Base-by-base conservation (phyloP, 2,329 filamentous ascomycete species). In the Periconia macrospinosa region DNA sequence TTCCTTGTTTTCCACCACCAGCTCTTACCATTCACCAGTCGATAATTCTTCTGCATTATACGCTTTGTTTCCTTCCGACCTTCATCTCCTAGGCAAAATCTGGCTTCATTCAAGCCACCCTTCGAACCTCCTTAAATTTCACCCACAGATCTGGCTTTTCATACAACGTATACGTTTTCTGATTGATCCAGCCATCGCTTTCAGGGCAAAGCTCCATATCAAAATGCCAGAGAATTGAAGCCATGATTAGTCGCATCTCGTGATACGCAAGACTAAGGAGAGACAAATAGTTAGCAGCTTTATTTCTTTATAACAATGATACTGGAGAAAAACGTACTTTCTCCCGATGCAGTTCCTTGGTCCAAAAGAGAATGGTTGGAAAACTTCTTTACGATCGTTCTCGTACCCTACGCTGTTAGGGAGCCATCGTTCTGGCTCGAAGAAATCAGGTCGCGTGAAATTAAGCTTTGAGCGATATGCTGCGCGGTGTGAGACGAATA, bases 211-310 rank as follows among this genome's bases (percentile, higher is more conserved):
- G 20, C 17, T 64, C 58, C 30, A 71, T 19, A 40, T 71, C 63
- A 47, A 67, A 72, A 30, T 66, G 53, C 50, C 60, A 61, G 2
- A 70, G 17, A 2, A 70, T 6, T 15, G 46, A 61, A 2, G 64
- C 64, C 2, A 71, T 48, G 1, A 71, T 51, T 1, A 70, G 45
- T 1, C 69, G 57, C 59, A 71, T 69, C 48, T 71, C 68, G 37
- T 66, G 66, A 49, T 75, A 72, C 1, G 72, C 69, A 27, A 67
- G 53, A 50, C 68, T 73, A 57, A 70, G 74, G 2, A n/a, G n/a
- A n/a, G n/a, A n/a, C n/a, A n/a, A n/a, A n/a, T n/a, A n/a, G n/a
- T n/a, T n/a, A n/a, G n/a, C n/a, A n/a, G n/a, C n/a, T n/a, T n/a
- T n/a, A n/a, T n/a, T n/a, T n/a, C n/a, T n/a, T n/a, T n/a, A n/a